phyloP scores from a whole-genome alignment of 805 yeast species.

The Hanseniaspora meyeri region DNA sequence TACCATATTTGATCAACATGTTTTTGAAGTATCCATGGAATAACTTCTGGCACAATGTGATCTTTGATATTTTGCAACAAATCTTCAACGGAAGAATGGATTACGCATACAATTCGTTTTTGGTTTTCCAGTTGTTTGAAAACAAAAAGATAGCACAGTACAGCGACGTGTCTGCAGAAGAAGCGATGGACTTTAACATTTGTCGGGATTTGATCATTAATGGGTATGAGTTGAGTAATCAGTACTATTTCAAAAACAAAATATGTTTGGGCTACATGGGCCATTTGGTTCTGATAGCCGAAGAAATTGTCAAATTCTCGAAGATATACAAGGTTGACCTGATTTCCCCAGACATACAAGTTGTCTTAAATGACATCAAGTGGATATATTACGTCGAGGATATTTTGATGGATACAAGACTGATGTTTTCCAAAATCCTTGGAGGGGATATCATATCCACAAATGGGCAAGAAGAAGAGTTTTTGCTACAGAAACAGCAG shows the following conservation, averaged over 20 bases:
- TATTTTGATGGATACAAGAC: constrained; percentile 25
- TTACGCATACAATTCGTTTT: constrained; percentile 70
- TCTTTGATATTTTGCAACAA: constrained; percentile 92
- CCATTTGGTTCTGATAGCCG: constrained; percentile 85
- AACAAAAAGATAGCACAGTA: constrained; percentile 1
- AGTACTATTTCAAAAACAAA: constrained; percentile 45
- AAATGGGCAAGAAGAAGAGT: constrained; percentile 13
- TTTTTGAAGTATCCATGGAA: constrained; percentile 91
- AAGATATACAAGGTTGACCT: constrained; percentile 29
- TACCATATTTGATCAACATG: constrained; percentile 55
- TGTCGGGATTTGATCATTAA: constrained; percentile 46
- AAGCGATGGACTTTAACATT: constrained; percentile 48
- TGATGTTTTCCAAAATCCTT: constrained; percentile 28
- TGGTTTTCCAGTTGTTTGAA: constrained; percentile 33
- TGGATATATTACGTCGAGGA: constrained; percentile 25
- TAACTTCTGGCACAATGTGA: constrained; percentile 92
- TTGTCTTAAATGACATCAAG: constrained; percentile 17
- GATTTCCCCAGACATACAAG: constrained; percentile 25
- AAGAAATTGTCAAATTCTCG: constrained; percentile 83
- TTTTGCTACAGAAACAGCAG: constrained; percentile 10
- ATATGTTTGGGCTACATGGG: constrained; percentile 91
- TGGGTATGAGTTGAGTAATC: constrained; percentile 50
- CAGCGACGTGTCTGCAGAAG: neutral
- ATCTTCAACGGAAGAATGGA: constrained; percentile 79
- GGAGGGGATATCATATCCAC: constrained; percentile 24